A percentile compares a stretch with the other conserved stretches of the same genome.
Evolutionary conservation across 495 filamentous ascomycete genomes (phyloP).

Genomic region (Darksidea phi): DNA sequence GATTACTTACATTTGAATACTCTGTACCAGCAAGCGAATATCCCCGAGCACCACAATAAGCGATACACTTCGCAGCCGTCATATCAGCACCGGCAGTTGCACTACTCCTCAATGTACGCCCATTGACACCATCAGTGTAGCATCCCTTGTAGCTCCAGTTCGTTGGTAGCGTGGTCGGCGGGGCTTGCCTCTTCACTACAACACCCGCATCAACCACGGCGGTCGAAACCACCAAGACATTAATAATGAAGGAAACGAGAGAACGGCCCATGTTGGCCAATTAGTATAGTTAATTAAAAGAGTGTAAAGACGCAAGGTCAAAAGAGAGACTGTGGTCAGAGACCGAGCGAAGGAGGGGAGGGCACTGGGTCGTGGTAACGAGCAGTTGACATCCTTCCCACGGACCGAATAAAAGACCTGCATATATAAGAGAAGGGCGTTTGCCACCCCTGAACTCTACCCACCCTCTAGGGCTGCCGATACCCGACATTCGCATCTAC

Average conservation of each 20-base stretch:
- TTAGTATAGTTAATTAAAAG: conserved; percentile 1
- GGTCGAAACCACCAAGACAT: background rate
- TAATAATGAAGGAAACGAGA: background rate
- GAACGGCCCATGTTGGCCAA: conserved; percentile 7
- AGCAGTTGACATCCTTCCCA: too few relatives aligned
- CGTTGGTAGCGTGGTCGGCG: background rate
- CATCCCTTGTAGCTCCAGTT: conserved; percentile 14
- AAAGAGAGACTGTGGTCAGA: background rate
- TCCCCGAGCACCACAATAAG: background rate
- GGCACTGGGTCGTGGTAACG: too few relatives aligned
- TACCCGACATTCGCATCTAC: too few relatives aligned
- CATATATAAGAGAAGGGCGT: too few relatives aligned
- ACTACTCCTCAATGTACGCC: background rate
- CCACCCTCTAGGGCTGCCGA: too few relatives aligned
- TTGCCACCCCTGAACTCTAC: too few relatives aligned
- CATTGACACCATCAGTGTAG: conserved; percentile 1
- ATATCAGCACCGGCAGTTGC: background rate
- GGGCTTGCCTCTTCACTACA: background rate
- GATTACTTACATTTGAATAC: conserved; percentile 5
- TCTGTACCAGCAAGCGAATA: conserved; percentile 17
- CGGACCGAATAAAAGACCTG: too few relatives aligned
- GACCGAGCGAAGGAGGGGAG: too few relatives aligned
- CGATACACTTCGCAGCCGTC: conserved; percentile 1
- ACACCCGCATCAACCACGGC: background rate
- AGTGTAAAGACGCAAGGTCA: background rate